phyloP scores from a whole-genome alignment of 495 filamentous ascomycete species.

The Penicillium angulare region DNA sequence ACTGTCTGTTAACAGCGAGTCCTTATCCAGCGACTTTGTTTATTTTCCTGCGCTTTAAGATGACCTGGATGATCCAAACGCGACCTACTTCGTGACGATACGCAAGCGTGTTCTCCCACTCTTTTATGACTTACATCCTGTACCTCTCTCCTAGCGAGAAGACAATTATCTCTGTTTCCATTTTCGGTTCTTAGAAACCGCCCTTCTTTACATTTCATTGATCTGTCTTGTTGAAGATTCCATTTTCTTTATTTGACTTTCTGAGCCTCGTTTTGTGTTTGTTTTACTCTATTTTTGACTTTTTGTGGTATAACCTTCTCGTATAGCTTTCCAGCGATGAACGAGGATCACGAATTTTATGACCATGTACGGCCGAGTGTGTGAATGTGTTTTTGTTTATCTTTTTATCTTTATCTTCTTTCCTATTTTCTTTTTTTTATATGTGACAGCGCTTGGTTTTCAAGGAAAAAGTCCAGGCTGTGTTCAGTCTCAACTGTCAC shows the following conservation, averaged over 20 bases:
- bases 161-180: not conserved
- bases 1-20: conserved; percentile 21
- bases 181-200: conserved; percentile 16
- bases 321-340: conserved; percentile 47
- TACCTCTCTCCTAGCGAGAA: conserved; percentile 21
- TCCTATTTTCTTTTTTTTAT: not conserved
- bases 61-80: conserved; percentile 25
- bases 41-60: conserved; percentile 8
- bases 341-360: conserved; percentile 50
- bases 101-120: conserved; percentile 19
- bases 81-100: conserved; percentile 24
- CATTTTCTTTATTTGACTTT: too few species aligned
- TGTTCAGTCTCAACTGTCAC: conserved; percentile 9
- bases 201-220: conserved; percentile 12
- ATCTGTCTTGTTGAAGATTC: conserved; percentile 7
- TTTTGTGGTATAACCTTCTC: conserved; percentile 42
- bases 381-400: conserved; percentile 19
- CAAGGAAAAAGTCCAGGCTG: conserved; percentile 10
- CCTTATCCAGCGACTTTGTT: conserved; percentile 13
- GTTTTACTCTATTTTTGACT: conserved; percentile 20
- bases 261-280: conserved; percentile 20
- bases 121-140: conserved; percentile 17
- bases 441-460: conserved; percentile 8
- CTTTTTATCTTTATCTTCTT: conserved; percentile 6
- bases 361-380: conserved; percentile 46